Base-by-base conservation (phyloP, 2,329 filamentous ascomycete genomes). In the Colletotrichum theobromicola region DNA sequence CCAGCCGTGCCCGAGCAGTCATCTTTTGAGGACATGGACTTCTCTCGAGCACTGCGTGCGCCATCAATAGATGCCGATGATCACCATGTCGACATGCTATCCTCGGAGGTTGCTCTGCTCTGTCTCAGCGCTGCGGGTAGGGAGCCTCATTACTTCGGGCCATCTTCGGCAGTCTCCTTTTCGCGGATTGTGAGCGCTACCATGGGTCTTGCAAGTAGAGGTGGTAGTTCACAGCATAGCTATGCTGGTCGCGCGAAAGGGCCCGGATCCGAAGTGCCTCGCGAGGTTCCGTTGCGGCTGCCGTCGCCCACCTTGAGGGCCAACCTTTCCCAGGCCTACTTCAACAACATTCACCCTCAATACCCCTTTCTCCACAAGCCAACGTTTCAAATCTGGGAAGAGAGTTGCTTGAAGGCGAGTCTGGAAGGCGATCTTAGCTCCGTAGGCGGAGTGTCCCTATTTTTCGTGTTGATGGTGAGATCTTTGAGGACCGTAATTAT, bases 351-450 rank as follows among this genome's bases (percentile, higher is more conserved):
- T 13, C 83, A 85, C 53, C 76, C 81, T 1, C 83, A 85, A 63
- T 85, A 84, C 61, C 83, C 83, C 0, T 84, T 85, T 64, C 76
- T 85, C 2, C 84, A 85, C 69, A 75, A 79, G 18, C 80, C 79
- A 4, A 85, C 82, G 0, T 83, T 83, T 61, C 67, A 75, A 5
- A 13, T 28, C 2, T 83, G 81, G 82, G 82, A 85, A 60, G 74
- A 78, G 16, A 67, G 76, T 15, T 78, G 81, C 12, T 46, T 79
- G 2, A 70, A 35, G n/a, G 42, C 72, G 4, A 70, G 68, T 21
- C 28, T 61, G 7, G 61, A 53, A 18, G 55, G 55, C 5, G 30
- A 74, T 16, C 6, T 67, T 5, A 62, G 58, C 1, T 34, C 26
- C 13, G 71, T 72, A 0, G 42, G 42, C 26, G 50, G 67, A 4